Conservation (phyloP, 2,329 filamentous ascomycete species). For the Microcyclospora pomicola region DNA sequence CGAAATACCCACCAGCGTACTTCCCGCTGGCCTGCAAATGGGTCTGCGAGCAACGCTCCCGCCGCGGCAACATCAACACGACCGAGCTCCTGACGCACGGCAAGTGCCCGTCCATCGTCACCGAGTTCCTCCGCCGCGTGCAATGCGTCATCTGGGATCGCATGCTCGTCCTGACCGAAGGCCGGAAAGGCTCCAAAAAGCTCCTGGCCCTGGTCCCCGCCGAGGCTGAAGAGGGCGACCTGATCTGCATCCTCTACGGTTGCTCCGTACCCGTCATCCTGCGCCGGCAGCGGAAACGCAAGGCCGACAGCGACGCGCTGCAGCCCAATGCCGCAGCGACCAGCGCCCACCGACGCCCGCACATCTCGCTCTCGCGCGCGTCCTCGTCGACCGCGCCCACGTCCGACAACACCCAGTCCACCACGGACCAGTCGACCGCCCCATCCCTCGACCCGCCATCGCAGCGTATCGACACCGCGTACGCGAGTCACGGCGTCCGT, state of each 20-base stretch:
- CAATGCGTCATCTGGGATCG: constrained; percentile 7
- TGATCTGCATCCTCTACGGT: constrained; percentile 10
- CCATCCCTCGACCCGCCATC: no score
- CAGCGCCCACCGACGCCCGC: not conserved
- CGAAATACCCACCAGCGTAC: constrained; percentile 1
- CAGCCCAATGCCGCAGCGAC: not conserved
- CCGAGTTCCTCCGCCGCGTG: constrained; percentile 6
- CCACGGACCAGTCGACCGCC: no score
- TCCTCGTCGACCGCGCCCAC: not conserved
- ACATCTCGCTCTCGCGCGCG: constrained; percentile 1
- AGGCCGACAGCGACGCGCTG: not conserved
- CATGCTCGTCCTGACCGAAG: constrained; percentile 2
- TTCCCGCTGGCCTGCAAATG: constrained; percentile 1
- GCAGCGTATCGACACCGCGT: no score
- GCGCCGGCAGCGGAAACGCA: constrained; percentile 1
- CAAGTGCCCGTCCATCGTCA: constrained; percentile 4
- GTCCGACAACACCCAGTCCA: no score
- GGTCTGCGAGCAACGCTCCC: not conserved
- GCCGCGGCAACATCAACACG: constrained; percentile 4
- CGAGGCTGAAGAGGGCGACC: constrained; percentile 6
- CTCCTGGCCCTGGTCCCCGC: constrained; percentile 4
- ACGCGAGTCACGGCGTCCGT: no score
- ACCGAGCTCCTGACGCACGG: constrained; percentile 3
- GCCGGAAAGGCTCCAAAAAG: not conserved
- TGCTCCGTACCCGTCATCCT: constrained; percentile 11